These are phyloP conservation scores for Onygenales sp. DNA, from an alignment of 2,329 filamentous ascomycete genomes.

Conservation along the genomic window DNA sequence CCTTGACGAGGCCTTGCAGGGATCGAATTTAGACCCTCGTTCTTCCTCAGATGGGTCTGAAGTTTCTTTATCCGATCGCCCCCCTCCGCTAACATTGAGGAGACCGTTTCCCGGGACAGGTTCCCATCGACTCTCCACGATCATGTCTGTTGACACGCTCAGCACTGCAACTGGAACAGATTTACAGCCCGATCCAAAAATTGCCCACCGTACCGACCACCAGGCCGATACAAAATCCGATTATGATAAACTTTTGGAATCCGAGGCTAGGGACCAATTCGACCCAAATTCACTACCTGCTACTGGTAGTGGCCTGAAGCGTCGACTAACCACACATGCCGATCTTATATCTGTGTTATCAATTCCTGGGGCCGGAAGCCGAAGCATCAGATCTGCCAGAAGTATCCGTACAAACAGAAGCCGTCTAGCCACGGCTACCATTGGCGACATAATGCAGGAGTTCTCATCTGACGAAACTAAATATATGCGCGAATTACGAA, in stretches of 20 bases:
- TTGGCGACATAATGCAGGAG: constrained; percentile 68
- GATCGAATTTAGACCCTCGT: constrained; percentile 19
- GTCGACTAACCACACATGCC: constrained; percentile 79
- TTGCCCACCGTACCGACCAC: background rate
- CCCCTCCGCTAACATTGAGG: constrained; percentile 32
- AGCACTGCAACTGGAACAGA: constrained; percentile 12
- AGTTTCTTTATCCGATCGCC: constrained; percentile 26
- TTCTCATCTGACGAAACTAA: constrained; percentile 75
- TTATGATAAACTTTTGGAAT: constrained; percentile 15
- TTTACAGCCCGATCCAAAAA: background rate
- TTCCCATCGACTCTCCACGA: constrained; percentile 47
- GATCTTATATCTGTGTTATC: constrained; percentile 92
- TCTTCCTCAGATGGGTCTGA: constrained; percentile 28
- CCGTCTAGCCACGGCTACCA: constrained; percentile 56
- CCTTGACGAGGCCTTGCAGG: constrained; percentile 13
- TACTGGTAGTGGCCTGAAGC: constrained; percentile 50
- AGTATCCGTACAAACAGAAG: constrained; percentile 68
- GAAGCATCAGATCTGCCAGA: constrained; percentile 64
- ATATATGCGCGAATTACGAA: constrained; percentile 84
- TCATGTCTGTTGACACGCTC: constrained; percentile 48
- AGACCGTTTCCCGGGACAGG: constrained; percentile 44
- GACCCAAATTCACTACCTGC: constrained; percentile 34
- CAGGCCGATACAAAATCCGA: constrained; percentile 3
- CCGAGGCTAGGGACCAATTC: constrained; percentile 38
- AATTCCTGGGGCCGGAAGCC: constrained; percentile 45